Base-by-base conservation (phyloP, 1,139 yeast genomes). In the Candida pseudocylindracea region DNA sequence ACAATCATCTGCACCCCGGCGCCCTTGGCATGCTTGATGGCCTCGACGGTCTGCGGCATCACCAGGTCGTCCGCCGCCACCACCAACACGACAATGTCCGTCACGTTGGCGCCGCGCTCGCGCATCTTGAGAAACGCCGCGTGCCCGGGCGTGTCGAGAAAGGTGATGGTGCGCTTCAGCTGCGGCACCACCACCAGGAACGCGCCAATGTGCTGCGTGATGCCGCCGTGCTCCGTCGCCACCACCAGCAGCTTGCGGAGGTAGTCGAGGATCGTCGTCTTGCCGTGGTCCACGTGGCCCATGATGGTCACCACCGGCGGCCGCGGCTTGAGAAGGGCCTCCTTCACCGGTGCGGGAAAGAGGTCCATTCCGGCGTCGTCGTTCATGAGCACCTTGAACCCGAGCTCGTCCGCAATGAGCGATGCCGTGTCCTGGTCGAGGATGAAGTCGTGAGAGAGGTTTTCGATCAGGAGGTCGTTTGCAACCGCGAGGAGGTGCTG, bases 221-320 rank as follows among this genome's bases (percentile, higher is more conserved):
- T 88, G 15, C 99, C 98, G 33, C 99, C 99, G 49, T 74, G 80
- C 46, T 88, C 99, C 30, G 71, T 67, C 26, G 70, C 69, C 0
- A 76, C 96, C 8, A 88, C 69, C 0, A 83, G 68, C 1, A 93
- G 74, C 42, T 80, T 81, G 32, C 96, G 62, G 42, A 91, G 56
- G 42, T 71, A 67, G 48, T 91, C 98, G 37, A 88, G 60, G 39
- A 88, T 75, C 0, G 98, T 85, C 2, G 99, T 88, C 48, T 88
- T 88, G 1, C 99, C 99, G 48, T 88, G 99, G 50, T 88, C 99
- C 30, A 88, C 98, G 51, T 88, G 99, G 5, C 99, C 99, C 96
- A 88, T 88, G 34, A 88, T 80, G 0, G 98, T 85, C 2, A 88
- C 95, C 24, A 88, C 76, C 0, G 99, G 98, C 0, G 98, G 83